Evolutionary conservation across 2,329 filamentous ascomycete genomes (phyloP).

Genomic region (Cytospora mali): DNA sequence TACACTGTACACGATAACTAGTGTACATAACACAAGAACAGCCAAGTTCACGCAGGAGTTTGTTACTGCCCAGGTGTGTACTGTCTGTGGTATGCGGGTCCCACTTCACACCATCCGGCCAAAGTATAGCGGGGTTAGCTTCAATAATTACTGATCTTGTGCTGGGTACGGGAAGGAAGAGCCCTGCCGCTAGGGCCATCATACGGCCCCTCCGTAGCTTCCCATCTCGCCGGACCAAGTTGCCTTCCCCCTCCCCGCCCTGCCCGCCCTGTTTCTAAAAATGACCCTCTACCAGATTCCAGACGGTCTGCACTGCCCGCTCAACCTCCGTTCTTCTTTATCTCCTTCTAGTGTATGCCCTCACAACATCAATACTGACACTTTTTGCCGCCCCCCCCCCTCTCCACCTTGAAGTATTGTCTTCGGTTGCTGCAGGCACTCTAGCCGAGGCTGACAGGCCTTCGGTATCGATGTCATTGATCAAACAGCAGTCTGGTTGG

Average conservation of each 20-base stretch:
- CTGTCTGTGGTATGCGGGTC: too few relatives aligned
- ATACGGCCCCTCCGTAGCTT: neutral
- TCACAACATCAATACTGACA: neutral
- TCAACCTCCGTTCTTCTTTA: neutral
- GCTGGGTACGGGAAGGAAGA: neutral
- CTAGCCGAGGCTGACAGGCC: neutral
- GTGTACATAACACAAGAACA: neutral
- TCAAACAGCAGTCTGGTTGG: conserved; percentile 5
- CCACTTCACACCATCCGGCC: too few relatives aligned
- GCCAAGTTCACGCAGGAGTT: neutral
- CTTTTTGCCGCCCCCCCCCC: too few relatives aligned
- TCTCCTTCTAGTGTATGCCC: conserved; percentile 3
- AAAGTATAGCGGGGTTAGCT: too few relatives aligned
- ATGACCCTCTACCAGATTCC: conserved; percentile 14
- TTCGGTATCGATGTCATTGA: neutral
- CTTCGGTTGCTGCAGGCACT: too few relatives aligned
- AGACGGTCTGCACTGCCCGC: conserved; percentile 6
- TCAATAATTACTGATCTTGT: too few relatives aligned
- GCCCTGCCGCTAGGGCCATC: neutral
- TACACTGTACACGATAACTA: too few relatives aligned
- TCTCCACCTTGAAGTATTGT: too few relatives aligned
- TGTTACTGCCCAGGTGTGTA: too few relatives aligned
- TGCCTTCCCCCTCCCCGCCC: neutral
- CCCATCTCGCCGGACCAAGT: neutral
- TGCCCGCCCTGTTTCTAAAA: conserved; percentile 21